Conservation (phyloP, 371 early-diverging fungal genomes). For the Hamiltosporidium tvaerminnensis region DNA sequence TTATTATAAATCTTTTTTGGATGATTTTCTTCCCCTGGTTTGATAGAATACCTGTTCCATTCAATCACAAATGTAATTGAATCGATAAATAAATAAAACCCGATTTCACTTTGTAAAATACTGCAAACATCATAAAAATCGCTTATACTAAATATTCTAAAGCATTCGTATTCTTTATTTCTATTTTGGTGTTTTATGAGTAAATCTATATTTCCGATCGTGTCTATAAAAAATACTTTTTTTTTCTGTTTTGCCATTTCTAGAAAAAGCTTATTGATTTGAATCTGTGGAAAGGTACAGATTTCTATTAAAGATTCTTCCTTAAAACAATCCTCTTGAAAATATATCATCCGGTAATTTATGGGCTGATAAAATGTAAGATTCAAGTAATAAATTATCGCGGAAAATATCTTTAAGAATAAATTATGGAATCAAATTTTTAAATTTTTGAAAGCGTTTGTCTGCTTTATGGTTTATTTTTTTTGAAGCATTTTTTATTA, state of each 20-base stretch:
- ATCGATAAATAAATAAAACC: slow-evolving; percentile 21
- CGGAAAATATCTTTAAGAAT: no score
- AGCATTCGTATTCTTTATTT: no score
- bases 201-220: slow-evolving; percentile 13
- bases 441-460: no score
- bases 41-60: not conserved
- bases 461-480: no score
- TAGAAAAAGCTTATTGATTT: slow-evolving; percentile 7
- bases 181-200: no score
- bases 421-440: no score
- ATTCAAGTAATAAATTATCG: no score
- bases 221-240: slow-evolving; percentile 16
- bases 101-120: not conserved
- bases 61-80: slow-evolving; percentile 22
- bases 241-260: slow-evolving; percentile 4
- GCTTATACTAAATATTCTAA: not conserved
- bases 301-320: slow-evolving; percentile 16
- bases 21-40: no score
- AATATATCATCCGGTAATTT: no score
- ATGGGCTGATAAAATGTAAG: no score
- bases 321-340: no score
- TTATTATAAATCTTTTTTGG: slow-evolving; percentile 8
- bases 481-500: no score
- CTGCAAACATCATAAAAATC: slow-evolving; percentile 1
- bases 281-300: slow-evolving; percentile 10